Conservation (phyloP, 768 basidiomycete species). For the Gyrodon lividus region DNA sequence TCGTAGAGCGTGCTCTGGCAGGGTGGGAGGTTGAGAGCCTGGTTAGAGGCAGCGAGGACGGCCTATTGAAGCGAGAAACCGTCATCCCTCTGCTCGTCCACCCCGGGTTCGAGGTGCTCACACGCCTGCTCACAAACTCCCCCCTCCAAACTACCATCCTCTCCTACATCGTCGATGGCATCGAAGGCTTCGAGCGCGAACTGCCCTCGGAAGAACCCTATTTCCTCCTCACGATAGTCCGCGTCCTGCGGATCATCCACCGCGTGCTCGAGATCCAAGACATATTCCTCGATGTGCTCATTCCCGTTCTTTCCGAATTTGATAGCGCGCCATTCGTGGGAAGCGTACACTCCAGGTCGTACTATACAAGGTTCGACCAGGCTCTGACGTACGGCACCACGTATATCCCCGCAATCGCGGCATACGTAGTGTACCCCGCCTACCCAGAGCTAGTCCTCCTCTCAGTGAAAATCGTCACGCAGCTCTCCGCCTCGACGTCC, state of each 20-base stretch:
- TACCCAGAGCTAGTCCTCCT: constrained; percentile 75
- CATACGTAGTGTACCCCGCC: constrained; percentile 68
- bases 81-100: constrained; percentile 63
- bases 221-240: constrained; percentile 73
- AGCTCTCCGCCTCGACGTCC: constrained; percentile 62
- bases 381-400: constrained; percentile 66
- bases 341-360: constrained; percentile 59
- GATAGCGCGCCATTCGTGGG: constrained; percentile 55
- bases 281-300: constrained; percentile 83
- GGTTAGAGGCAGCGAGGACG: constrained; percentile 55
- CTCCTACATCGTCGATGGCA: constrained; percentile 77
- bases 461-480: constrained; percentile 72
- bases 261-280: constrained; percentile 84
- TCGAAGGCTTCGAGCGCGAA: constrained; percentile 72
- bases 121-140: constrained; percentile 71
- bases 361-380: constrained; percentile 73
- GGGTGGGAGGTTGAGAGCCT: constrained; percentile 80
- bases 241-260: constrained; percentile 78
- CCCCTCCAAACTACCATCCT: constrained; percentile 72
- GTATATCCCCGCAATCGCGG: constrained; percentile 77
- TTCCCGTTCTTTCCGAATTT: constrained; percentile 72
- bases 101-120: constrained; percentile 86
- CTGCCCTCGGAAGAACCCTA: constrained; percentile 66
- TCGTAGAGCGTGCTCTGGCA: constrained; percentile 80
- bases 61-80: constrained; percentile 47